phyloP scores from a whole-genome alignment of 495 filamentous ascomycete genomes.

The Cercophora sp. region DNA sequence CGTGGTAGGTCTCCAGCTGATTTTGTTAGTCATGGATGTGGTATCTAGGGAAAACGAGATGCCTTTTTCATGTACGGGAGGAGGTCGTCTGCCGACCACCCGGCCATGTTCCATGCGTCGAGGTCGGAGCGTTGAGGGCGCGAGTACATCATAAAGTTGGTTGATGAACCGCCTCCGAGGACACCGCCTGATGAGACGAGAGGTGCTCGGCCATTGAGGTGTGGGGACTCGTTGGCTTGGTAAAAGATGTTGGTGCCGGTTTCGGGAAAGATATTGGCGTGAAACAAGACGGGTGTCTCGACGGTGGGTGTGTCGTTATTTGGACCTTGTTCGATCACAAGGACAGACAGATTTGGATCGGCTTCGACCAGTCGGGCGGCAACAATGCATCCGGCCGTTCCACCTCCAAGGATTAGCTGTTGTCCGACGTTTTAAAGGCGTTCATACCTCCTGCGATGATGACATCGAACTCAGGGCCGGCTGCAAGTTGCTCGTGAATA shows the following conservation, averaged over 20 bases:
- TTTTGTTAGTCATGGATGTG: constrained; percentile 9
- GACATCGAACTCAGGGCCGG: constrained; percentile 33
- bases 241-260: constrained; percentile 37
- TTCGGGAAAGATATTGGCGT: constrained; percentile 27
- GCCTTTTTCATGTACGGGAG: constrained; percentile 53
- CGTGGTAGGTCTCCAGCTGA: constrained; percentile 49
- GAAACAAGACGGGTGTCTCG: constrained; percentile 38
- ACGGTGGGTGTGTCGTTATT: constrained; percentile 44
- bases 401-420: constrained; percentile 37
- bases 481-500: constrained; percentile 24
- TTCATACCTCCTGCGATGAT: constrained; percentile 34
- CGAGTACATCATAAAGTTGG: constrained; percentile 56
- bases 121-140: constrained; percentile 41
- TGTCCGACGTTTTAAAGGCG: constrained; percentile 1
- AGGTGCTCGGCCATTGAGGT: constrained; percentile 43
- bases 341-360: constrained; percentile 44
- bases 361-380: constrained; percentile 48
- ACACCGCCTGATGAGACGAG: constrained; percentile 53
- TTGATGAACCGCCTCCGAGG: constrained; percentile 57
- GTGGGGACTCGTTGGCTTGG: constrained; percentile 24
- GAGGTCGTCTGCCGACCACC: constrained; percentile 51
- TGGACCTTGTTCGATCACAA: constrained; percentile 51
- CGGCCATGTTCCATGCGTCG: constrained; percentile 51
- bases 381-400: constrained; percentile 46
- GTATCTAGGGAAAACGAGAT: background rate